These are phyloP conservation scores for Debaryomyces psychrophilus DNA, from an alignment of 1,139 yeast species.

Conservation along the genomic window DNA sequence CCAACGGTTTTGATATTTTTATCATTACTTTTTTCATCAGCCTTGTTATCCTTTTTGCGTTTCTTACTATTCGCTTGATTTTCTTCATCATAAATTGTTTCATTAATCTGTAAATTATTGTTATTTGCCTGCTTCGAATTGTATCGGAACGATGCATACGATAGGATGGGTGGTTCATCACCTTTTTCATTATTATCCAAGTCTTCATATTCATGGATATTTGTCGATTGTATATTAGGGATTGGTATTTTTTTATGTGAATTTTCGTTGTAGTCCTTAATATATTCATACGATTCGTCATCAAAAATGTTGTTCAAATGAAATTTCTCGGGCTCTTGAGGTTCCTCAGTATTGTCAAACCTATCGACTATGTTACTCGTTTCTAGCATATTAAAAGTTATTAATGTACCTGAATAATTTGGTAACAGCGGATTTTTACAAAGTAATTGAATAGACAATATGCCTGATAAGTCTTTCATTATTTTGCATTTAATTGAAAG, in stretches of 20 bases:
- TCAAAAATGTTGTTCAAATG: constrained; percentile 26
- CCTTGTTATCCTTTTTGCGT: constrained; percentile 18
- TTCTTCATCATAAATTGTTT: constrained; percentile 14
- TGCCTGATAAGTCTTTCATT: constrained; percentile 58
- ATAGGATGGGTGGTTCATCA: constrained; percentile 15
- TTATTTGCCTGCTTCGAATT: neutral
- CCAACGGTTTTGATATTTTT: constrained; percentile 27
- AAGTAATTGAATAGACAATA: constrained; percentile 51
- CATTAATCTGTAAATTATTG: constrained; percentile 13
- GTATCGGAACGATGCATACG: constrained; percentile 23
- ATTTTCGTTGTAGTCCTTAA: constrained; percentile 18
- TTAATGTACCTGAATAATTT: constrained; percentile 59
- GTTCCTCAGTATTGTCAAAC: constrained; percentile 12
- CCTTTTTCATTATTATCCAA: constrained; percentile 10
- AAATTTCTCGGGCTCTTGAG: constrained; percentile 1
- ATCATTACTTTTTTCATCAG: constrained; percentile 19
- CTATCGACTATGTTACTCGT: constrained; percentile 24
- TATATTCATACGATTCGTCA: constrained; percentile 28
- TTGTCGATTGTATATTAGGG: neutral
- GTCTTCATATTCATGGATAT: constrained; percentile 19
- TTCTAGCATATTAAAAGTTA: constrained; percentile 65
- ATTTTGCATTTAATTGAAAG: constrained; percentile 63
- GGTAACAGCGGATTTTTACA: constrained; percentile 36
- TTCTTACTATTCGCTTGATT: constrained; percentile 13
- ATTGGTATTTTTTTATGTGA: neutral